phyloP scores from a whole-genome alignment of 1,284 basidiomycete species.

The Coniferiporia sulphurascens region DNA sequence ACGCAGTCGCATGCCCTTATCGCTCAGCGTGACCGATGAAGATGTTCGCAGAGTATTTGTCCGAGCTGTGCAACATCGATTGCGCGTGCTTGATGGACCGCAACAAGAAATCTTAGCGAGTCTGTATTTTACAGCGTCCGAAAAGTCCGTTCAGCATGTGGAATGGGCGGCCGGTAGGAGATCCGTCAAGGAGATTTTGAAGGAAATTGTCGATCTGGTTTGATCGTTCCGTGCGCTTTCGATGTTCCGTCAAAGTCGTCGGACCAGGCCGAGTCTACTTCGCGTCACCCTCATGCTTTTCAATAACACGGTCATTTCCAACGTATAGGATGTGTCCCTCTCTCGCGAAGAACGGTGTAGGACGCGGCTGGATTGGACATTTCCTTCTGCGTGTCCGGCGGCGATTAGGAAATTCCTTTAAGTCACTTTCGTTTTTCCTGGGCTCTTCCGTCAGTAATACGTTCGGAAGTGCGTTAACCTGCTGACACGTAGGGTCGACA shows the following conservation, averaged over 20 bases:
- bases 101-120: constrained; percentile 63
- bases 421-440: not conserved
- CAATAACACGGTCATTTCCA: constrained; percentile 13
- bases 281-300: not conserved
- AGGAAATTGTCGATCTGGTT: constrained; percentile 19
- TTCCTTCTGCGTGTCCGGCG: constrained; percentile 7
- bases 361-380: constrained; percentile 10
- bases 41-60: constrained; percentile 67
- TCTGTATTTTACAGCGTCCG: constrained; percentile 39
- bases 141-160: constrained; percentile 4
- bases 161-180: constrained; percentile 14
- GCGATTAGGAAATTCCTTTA: not conserved
- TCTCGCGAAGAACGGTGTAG: constrained; percentile 11
- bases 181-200: constrained; percentile 18
- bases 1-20: constrained; percentile 24
- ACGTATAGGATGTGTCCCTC: constrained; percentile 13
- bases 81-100: constrained; percentile 61
- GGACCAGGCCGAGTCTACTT: not conserved
- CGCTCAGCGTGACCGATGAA: constrained; percentile 61
- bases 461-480: not conserved
- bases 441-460: not conserved
- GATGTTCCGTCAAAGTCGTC: not conserved
- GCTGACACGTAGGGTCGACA: not conserved
- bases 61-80: constrained; percentile 62
- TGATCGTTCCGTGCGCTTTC: not conserved